Percentiles rank a stretch among this genome's conserved stretches.
These are phyloP conservation scores for Fusarium nisikadoi DNA, from an alignment of 2,329 filamentous ascomycete species.

Conservation along the genomic window DNA sequence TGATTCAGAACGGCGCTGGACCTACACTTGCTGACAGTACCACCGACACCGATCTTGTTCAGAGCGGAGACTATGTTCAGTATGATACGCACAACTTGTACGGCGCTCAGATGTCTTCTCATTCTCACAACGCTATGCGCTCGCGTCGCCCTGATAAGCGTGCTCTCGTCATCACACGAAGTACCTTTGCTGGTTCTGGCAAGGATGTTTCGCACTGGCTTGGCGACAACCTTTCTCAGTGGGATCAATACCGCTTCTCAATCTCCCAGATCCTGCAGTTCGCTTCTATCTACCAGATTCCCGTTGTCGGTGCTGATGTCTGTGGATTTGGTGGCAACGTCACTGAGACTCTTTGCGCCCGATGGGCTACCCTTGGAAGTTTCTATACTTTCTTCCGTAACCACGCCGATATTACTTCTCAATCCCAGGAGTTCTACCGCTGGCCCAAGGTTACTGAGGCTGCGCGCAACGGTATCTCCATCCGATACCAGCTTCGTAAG, in stretches of 20 bases:
- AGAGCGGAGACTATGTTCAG: slow-evolving; percentile 33
- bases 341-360: slow-evolving; percentile 45
- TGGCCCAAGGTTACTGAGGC: slow-evolving; percentile 71
- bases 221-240: slow-evolving; percentile 57
- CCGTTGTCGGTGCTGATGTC: slow-evolving; percentile 77
- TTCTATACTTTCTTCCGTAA: slow-evolving; percentile 77
- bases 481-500: slow-evolving; percentile 69
- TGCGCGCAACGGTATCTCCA: slow-evolving; percentile 73
- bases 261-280: slow-evolving; percentile 71
- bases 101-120: slow-evolving; percentile 78
- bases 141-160: slow-evolving; percentile 70
- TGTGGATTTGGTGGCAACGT: slow-evolving; percentile 78
- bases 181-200: slow-evolving; percentile 79
- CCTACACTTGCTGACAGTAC: slow-evolving; percentile 39
- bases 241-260: slow-evolving; percentile 67
- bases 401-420: slow-evolving; percentile 61
- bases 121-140: slow-evolving; percentile 73
- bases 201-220: slow-evolving; percentile 70
- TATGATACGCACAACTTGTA: slow-evolving; percentile 80
- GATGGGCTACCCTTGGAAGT: slow-evolving; percentile 73
- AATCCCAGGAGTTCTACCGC: slow-evolving; percentile 72
- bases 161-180: slow-evolving; percentile 79
- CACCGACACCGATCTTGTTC: slow-evolving; percentile 40
- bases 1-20: slow-evolving; percentile 43
- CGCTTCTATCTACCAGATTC: slow-evolving; percentile 72